Evolutionary conservation across 805 yeast species (phyloP).

Genomic region (Teunomyces gatunensis): DNA sequence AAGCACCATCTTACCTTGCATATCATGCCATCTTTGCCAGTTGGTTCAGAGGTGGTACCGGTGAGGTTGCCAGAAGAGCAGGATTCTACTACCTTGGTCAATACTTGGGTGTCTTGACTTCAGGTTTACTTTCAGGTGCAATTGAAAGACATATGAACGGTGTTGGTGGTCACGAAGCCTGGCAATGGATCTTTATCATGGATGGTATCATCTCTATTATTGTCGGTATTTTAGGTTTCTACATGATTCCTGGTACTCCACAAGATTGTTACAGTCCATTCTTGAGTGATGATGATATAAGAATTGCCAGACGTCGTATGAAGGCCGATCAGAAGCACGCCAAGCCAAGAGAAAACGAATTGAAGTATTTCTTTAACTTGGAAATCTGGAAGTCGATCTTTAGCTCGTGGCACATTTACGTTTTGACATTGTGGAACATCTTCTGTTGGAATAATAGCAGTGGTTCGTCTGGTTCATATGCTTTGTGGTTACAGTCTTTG

Average conservation of each 20-base stretch:
- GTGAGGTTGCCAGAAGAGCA: conserved; percentile 60
- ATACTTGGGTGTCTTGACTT: conserved; percentile 57
- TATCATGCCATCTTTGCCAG: conserved; percentile 37
- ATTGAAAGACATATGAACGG: conserved; percentile 49
- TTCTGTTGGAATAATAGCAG: conserved; percentile 64
- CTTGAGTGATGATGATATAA: conserved; percentile 35
- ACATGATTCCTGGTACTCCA: conserved; percentile 67
- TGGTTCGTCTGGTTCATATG: conserved; percentile 40
- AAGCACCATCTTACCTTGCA: conserved; percentile 51
- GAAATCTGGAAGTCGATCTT: conserved; percentile 53
- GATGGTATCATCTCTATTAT: conserved; percentile 60
- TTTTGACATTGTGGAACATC: conserved; percentile 51
- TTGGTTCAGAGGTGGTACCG: conserved; percentile 23
- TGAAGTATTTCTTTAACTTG: conserved; percentile 38
- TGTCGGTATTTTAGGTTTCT: conserved; percentile 55
- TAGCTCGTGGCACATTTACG: conserved; percentile 59
- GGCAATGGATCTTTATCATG: conserved; percentile 74
- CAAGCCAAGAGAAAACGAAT: conserved; percentile 14
- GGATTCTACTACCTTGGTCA: conserved; percentile 62
- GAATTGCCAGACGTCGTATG: conserved; percentile 26
- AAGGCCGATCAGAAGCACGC: conserved; percentile 14
- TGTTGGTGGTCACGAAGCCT: conserved; percentile 52
- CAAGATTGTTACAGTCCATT: conserved; percentile 35
- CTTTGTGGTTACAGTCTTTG: conserved; percentile 51
- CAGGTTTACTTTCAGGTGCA: conserved; percentile 62